phyloP scores from a whole-genome alignment of 2,329 filamentous ascomycete species.

The Aspergillus arachidicola region DNA sequence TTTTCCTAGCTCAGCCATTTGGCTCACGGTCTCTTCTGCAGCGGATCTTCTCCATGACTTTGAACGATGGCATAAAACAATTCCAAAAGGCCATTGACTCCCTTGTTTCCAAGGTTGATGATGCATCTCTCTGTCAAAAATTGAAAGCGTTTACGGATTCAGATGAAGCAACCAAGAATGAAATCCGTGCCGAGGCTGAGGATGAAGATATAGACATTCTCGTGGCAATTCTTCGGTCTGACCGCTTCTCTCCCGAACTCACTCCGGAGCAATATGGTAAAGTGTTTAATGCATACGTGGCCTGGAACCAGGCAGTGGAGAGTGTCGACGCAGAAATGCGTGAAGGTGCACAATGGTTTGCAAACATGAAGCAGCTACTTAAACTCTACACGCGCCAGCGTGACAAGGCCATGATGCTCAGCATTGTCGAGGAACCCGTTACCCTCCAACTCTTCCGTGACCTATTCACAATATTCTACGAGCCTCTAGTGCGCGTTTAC shows the following conservation, averaged over 20 bases:
- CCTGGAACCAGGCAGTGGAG: constrained; percentile 92
- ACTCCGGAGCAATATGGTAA: constrained; percentile 75
- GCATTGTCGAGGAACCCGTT: constrained; percentile 93
- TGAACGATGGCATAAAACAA: constrained; percentile 84
- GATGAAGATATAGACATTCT: constrained; percentile 79
- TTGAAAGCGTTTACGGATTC: constrained; percentile 77
- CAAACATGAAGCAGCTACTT: constrained; percentile 89
- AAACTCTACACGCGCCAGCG: constrained; percentile 89
- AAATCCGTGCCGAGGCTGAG: constrained; percentile 72
- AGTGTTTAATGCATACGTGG: constrained; percentile 92
- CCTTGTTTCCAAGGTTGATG: constrained; percentile 75
- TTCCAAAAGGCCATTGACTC: constrained; percentile 86
- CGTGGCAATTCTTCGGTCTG: constrained; percentile 80
- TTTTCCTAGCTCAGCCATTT: constrained; percentile 95
- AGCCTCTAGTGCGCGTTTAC: constrained; percentile 94
- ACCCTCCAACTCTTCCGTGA: constrained; percentile 95
- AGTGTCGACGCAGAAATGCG: constrained; percentile 84
- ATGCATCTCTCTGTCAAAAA: constrained; percentile 76
- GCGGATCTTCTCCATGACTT: constrained; percentile 87
- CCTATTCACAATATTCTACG: constrained; percentile 98
- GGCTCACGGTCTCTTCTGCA: constrained; percentile 88
- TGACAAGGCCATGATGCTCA: constrained; percentile 97
- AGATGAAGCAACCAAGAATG: constrained; percentile 72
- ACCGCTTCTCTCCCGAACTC: constrained; percentile 72
- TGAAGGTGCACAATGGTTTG: constrained; percentile 88